Base-by-base conservation (phyloP, 2,329 filamentous ascomycete genomes). In the Colletotrichum acutatum region DNA sequence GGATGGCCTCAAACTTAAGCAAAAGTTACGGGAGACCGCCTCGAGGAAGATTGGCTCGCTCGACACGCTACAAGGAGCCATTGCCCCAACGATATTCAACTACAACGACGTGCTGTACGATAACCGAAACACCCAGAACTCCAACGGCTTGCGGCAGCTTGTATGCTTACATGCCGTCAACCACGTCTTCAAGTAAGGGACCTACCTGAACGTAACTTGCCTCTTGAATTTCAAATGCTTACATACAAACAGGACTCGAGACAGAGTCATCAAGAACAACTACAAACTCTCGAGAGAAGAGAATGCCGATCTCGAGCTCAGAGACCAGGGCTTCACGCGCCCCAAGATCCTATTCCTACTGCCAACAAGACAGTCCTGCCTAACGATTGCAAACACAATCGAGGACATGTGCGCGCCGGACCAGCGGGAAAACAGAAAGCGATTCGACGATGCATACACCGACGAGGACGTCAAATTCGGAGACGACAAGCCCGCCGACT, bases 281-380 rank as follows among this genome's bases (percentile, higher is more conserved):
- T 90, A 93, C 66, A 94, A 92, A 75, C 83, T 97, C 12, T 87
- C 92, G 11, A 92, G 91, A 77, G 90, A 93, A 66, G 87, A 90
- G 4, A 88, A 89, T 11, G 87, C 87, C 49, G 92, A 94, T 49
- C 84, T 93, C 5, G 95, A 98, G 76, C 86, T 95, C 22, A 91
- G 95, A 75, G 97, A 99, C 77, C 97, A 99, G 83, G 97, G 97
- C 0, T 99, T 98, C 82, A 98, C 96, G 0, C 88, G 97, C 5
- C 97, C 97, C 8, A 98, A 98, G 80, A 92, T 98, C 7, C 88
- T 99, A 24, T 94, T 98, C 81, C 87, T 99, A 22, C 86, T 98
- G 0, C 96, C 97, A 4, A 98, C 97, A 0, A 91, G 95, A 68
- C 92, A 98, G 79, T 92, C 95, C 0, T 97, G 95, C 76, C 93